Conservation (phyloP, 1,139 yeast species). For the Suhomyces chickasaworum region DNA sequence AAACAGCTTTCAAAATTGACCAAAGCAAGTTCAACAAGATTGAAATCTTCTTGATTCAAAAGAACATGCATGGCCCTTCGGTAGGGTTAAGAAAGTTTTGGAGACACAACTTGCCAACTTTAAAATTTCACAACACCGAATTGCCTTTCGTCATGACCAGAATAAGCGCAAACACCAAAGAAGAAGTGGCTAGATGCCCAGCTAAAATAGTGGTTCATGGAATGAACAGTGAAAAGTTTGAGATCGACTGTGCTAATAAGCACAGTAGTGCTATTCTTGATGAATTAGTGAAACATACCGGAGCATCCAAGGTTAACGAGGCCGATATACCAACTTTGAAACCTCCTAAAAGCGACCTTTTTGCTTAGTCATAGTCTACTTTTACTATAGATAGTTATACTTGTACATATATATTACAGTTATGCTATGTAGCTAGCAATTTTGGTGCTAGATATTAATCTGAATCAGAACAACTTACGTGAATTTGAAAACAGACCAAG, state of each 20-base stretch:
- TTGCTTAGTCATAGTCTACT: too few relatives aligned
- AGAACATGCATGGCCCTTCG: conserved; percentile 33
- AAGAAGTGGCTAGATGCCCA: conserved; percentile 50
- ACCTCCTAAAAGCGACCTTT: conserved; percentile 13
- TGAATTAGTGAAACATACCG: conserved; percentile 34
- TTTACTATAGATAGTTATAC: conserved; percentile 1
- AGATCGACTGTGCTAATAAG: conserved; percentile 37
- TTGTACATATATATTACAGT: conserved; percentile 16
- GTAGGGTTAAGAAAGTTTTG: conserved; percentile 58
- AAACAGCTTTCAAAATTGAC: conserved; percentile 37
- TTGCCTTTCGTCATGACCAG: conserved; percentile 63
- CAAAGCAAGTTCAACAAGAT: conserved; percentile 27
- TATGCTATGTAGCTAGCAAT: conserved; percentile 3
- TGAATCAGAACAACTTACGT: not conserved
- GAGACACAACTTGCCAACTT: conserved; percentile 71
- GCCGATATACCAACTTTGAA: conserved; percentile 28
- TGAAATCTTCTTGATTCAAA: conserved; percentile 35
- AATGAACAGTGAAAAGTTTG: conserved; percentile 23
- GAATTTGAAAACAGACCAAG: too few relatives aligned
- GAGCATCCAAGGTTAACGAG: conserved; percentile 32
- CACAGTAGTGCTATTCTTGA: conserved; percentile 30
- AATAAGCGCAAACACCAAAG: conserved; percentile 45
- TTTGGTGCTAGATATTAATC: not conserved
- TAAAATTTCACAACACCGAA: conserved; percentile 79
- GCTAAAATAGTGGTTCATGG: conserved; percentile 39